These are phyloP conservation scores for Trapa bicornis DNA, from an alignment of 345 rosid species.

Conservation along the genomic window DNA sequence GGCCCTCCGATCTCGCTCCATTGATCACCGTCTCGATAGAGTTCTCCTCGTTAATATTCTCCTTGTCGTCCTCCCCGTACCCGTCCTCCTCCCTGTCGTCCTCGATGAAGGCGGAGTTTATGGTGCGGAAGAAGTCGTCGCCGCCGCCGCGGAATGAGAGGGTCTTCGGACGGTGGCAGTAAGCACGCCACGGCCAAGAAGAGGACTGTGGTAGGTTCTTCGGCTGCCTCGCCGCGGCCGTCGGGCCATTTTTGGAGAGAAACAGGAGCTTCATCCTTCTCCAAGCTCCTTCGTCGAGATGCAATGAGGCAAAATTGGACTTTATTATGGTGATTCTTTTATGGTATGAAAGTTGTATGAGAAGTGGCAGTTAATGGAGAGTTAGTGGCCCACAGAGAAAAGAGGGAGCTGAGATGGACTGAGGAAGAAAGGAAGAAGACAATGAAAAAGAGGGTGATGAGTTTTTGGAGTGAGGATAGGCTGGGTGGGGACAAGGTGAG, in stretches of 20 bases:
- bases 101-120: slow-evolving; percentile 25
- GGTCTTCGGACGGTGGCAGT: slow-evolving; percentile 71
- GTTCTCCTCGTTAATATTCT: too few relatives aligned
- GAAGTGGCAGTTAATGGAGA: background rate
- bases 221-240: background rate
- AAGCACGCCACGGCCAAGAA: slow-evolving; percentile 72
- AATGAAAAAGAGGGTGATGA: too few relatives aligned
- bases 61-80: background rate
- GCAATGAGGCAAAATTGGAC: background rate
- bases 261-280: slow-evolving; percentile 51
- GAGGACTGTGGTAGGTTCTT: slow-evolving; percentile 6
- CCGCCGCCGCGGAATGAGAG: slow-evolving; percentile 42
- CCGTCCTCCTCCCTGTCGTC: background rate
- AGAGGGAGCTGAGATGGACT: background rate
- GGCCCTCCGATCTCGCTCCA: slow-evolving; percentile 37
- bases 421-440: too few relatives aligned
- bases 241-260: slow-evolving; percentile 22
- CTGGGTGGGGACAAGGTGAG: background rate
- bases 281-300: slow-evolving; percentile 6
- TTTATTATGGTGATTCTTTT: background rate
- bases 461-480: too few relatives aligned
- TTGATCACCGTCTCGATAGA: slow-evolving; percentile 37
- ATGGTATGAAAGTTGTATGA: too few relatives aligned
- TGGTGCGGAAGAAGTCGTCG: slow-evolving; percentile 19
- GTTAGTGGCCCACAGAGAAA: background rate